Evolutionary conservation across 495 filamentous ascomycete species (phyloP), one percentile per base, ranked within the genome.

Genomic region (Xylaria intraflava): DNA sequence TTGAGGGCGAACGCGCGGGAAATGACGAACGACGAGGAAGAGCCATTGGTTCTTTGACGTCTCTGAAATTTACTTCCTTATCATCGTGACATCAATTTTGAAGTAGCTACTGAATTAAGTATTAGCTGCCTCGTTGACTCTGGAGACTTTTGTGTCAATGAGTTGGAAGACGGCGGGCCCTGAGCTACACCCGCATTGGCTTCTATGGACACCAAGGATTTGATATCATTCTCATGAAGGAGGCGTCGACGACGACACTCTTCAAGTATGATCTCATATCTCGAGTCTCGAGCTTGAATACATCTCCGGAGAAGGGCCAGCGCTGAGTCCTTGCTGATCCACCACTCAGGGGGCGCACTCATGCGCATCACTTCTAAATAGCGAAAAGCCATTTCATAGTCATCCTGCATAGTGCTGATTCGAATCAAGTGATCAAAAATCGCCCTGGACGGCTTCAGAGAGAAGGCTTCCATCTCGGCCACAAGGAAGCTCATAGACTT

Each of bases 401-500:
- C 66, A 3, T 76, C 67, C 22, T 75, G 70, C 14, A 71, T 62
- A 14, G 85, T 57, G 60, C 85, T 88, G 53, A 86, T 77, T 17
- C 85, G 67, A 35, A 92, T 80, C 16, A 94, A 62, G 24, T 78
- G 70, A 57, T 92, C 85, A 59, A 88, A 88, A 2, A 85, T 88
- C 36, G 72, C 57, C 16, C 63, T 59, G 47, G 86, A 73, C 0
- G 88, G 83, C 17, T 72, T 58, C 26, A 92, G 67, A 8, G 73
- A 71, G 35, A 86, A 72, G 19, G 79, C 76, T 0, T 79, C 68
- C 84, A 95, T 91, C 64, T 95, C 91, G 14, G 78, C 73, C 14
- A 83, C 77, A 0, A 93, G 58, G 61, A 89, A 88, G 69, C 84
- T 82, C 48, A 83, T 84, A 1, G 75, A 64, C 44, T 79, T 76